Base-by-base conservation (phyloP, 2,329 filamentous ascomycete species). In the Rutstroemia sp. region DNA sequence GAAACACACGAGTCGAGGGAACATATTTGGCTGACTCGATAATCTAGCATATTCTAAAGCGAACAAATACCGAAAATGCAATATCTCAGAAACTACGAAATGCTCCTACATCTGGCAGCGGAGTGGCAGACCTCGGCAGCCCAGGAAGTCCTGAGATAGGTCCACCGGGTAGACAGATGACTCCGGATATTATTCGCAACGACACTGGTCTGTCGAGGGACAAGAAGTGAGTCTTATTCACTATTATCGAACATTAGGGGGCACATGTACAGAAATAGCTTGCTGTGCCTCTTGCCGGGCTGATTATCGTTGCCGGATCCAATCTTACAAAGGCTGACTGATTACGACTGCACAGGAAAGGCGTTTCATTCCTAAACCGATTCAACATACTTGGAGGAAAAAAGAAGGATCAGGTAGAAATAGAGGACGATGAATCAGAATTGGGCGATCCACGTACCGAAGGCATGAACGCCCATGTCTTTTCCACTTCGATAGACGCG, bases 281-380 rank as follows among this genome's bases (percentile, higher is more conserved):
- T 59, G 63, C 58, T 59, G 57, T 49, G 34, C 19, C 12, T 41
- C 39, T 41, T 41, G 6, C 6, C 14, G 21, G 25, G 46, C 37
- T 44, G 38, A 37, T 44, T 44, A 37, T 44, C 14, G 30, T 55
- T 38, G 16, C 37, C 18, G 18, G 39, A 30, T 18, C 12, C n/a
- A 39, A 50, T 51, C 42, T 52, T 49, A 37, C 37, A 14, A 51
- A 47, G 41, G 52, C 49, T 52, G 27, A 56, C 39, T 19, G 4
- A 12, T 21, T 8, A 10, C 18, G n/a, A 49, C 30, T 25, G 2
- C 27, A 23, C 66, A 95, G 88, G 72, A 96, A 96, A 75, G 87
- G 88, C 27, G 83, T 87, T 18, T 96, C 91, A 14, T 96, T 99
- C 69, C 81, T 99, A 27, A 95, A 90, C 71, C 88, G 91, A 54